Base-by-base conservation (phyloP, 2,329 filamentous ascomycete species). In the Talaromyces sp. region DNA sequence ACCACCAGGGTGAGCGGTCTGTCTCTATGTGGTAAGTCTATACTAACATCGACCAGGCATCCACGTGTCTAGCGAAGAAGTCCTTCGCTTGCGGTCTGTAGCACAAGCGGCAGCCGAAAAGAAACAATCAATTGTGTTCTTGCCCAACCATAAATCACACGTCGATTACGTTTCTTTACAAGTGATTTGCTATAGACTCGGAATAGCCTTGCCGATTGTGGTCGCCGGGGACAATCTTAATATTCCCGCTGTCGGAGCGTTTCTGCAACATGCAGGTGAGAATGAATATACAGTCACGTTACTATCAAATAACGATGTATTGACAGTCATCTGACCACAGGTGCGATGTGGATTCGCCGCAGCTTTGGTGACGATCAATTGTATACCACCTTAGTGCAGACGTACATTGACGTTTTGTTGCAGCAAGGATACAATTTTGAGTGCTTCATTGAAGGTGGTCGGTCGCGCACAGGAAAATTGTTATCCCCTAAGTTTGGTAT, bases 171-270 rank as follows among this genome's bases (percentile, higher is more conserved):
- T 99, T 65, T 93, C 92, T 3, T 81, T 98, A 39, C 95, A 99
- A 72, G 81, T 99, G 44, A 96, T 99, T 62, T 99, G 95, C 78
- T 99, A 97, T 76, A 87, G 95, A 1, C 80, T 99, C 3, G 95
- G 95, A 1, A 84, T 99, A 18, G 91, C 89, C 0, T 79, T 99
- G 1, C 95, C 95, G 0, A 91, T 93, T 1, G 91, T 99, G 1
- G 93, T 99, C 0, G 91, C 95, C 0, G 95, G 95, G 9, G 95
- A 99, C 71, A 99, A 99, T 71, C 80, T 99, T 58, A 99, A 99
- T 72, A 92, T 99, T 67, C 95, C 95, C 0, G 79, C 96, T 1
- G 86, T 99, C 0, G 95, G 95, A 1, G 85, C 84, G 44, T 99
- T 99, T 72, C 78, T 99, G 63, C 95, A 99, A 72, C 90, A 96